Percentiles rank a stretch among this genome's conserved stretches.
phyloP scores from a whole-genome alignment of 2,329 filamentous ascomycete genomes.

The Sporothrix sp. region DNA sequence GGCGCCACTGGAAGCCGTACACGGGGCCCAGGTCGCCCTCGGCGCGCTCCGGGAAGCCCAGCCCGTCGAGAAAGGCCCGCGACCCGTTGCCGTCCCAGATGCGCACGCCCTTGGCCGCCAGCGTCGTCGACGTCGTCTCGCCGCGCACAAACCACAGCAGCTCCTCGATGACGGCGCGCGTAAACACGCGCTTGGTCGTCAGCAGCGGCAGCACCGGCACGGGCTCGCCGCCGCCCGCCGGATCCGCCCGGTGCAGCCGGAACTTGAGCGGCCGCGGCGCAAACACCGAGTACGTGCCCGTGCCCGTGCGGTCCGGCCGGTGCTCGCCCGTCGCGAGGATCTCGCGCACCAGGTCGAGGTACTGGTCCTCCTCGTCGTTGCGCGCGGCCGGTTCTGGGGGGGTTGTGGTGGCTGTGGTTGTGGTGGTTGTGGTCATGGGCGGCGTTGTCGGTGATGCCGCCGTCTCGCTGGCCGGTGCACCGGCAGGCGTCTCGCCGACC shows the following conservation, averaged over 20 bases:
- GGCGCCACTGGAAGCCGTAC: constrained; percentile 98
- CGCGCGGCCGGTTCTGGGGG: neutral
- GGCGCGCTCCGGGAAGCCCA: constrained; percentile 71
- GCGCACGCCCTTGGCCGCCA: constrained; percentile 74
- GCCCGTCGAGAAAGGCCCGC: constrained; percentile 76
- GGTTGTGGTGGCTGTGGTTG: neutral
- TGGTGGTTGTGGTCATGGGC: neutral
- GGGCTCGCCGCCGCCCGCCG: constrained; percentile 39
- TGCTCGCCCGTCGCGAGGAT: constrained; percentile 79
- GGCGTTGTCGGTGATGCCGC: neutral
- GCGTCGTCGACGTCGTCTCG: constrained; percentile 65
- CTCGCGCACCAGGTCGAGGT: constrained; percentile 76
- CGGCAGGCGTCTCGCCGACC: neutral
- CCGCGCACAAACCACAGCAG: constrained; percentile 93
- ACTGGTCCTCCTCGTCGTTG: constrained; percentile 71
- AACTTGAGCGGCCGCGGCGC: constrained; percentile 83
- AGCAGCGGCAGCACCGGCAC: constrained; percentile 77
- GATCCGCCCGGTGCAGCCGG: constrained; percentile 40
- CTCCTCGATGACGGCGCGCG: constrained; percentile 80
- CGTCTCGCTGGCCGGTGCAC: neutral
- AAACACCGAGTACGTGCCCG: constrained; percentile 83
- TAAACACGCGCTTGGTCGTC: constrained; percentile 94
- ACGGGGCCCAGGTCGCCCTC: constrained; percentile 89
- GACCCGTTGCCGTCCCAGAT: constrained; percentile 98
- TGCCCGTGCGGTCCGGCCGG: constrained; percentile 83